Evolutionary conservation across 2,329 filamentous ascomycete genomes (phyloP), one percentile per base, ranked within the genome.

Genomic region (Mycocentrospora acerina): DNA sequence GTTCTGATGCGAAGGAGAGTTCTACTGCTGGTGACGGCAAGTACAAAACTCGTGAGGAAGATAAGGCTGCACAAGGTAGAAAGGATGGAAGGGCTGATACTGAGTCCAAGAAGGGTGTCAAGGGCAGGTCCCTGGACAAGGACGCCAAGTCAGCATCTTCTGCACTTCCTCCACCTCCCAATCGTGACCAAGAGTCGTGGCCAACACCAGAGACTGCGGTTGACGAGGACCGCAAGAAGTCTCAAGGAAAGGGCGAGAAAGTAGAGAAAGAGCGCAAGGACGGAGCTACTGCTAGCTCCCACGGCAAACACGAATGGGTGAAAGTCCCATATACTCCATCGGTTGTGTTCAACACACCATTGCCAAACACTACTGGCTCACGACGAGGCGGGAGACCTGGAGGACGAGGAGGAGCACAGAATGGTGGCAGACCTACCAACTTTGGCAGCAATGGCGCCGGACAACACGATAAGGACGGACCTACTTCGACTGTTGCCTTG

Each of bases 161-260:
- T n/a, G 62, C 61, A 11, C 58, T 67, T 30, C 62, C 71, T 28
- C 73, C 80, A 24, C 87, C 87, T 17, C 77, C 87, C 2, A 85
- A 88, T 31, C 82, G 80, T 42, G 90, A 97, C 66, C 78, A 88
- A 33, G 74, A 81, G 36, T 83, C 83, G 14, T 98, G 93, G 93
- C 93, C 93, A 12, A 97, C 91, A 3, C 90, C 90, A 1, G 88
- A 95, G 54, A 83, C 77, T 33, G 85, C 83, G 2, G 81, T 85
- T 35, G 82, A 84, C 33, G 89, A 93, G 53, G 80, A 86, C 46
- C 88, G 87, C 69, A 83, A 84, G 59, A 90, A 88, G 66, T 70
- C 75, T 2, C 75, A 81, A 36, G 77, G 83, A 38, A 88, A 88
- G 66, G 75, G 77, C 10, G 76, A 81, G 30, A 84, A 88, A 46